Evolutionary conservation across 768 basidiomycete genomes (phyloP).

Genomic region (Glaciozyma antarctica): DNA sequence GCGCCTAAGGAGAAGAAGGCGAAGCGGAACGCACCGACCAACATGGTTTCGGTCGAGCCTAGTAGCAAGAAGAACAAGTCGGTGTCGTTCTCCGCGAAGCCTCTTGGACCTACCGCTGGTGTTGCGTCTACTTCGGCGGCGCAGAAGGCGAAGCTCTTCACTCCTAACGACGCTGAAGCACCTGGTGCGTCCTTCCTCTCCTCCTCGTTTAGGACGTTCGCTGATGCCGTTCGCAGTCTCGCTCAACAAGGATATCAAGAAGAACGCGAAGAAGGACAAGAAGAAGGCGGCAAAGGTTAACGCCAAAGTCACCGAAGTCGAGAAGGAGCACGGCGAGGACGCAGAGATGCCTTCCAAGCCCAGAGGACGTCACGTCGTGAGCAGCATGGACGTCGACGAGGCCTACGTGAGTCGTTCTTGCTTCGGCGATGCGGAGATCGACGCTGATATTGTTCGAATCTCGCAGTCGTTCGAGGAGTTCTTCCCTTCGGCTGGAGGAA

Average conservation of each 20-base stretch:
- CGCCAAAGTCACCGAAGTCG: slow-evolving; percentile 18
- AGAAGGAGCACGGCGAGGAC: slow-evolving; percentile 28
- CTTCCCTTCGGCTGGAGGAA: too few relatives aligned
- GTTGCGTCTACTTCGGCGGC: slow-evolving; percentile 4
- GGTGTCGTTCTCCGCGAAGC: slow-evolving; percentile 28
- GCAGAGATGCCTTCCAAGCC: slow-evolving; percentile 20
- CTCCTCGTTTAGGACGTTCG: not conserved
- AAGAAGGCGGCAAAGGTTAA: slow-evolving; percentile 29
- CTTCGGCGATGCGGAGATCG: too few relatives aligned
- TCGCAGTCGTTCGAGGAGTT: too few relatives aligned
- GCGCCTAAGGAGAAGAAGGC: slow-evolving; percentile 4
- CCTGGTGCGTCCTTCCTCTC: not conserved
- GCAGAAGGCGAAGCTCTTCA: slow-evolving; percentile 15
- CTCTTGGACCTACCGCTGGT: slow-evolving; percentile 26
- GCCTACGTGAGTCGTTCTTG: slow-evolving; percentile 26
- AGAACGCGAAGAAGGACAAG: slow-evolving; percentile 35
- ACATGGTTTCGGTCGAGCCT: slow-evolving; percentile 32
- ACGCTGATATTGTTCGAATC: too few relatives aligned
- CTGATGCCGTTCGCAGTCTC: slow-evolving; percentile 9
- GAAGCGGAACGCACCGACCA: slow-evolving; percentile 6
- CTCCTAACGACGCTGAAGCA: slow-evolving; percentile 17
- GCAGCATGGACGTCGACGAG: slow-evolving; percentile 7
- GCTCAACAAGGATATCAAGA: slow-evolving; percentile 33
- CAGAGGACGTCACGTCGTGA: slow-evolving; percentile 10
- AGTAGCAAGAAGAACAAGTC: slow-evolving; percentile 28